Evolutionary conservation across 441 rosid genomes (phyloP).

Genomic region (Biscutella laevigata): DNA sequence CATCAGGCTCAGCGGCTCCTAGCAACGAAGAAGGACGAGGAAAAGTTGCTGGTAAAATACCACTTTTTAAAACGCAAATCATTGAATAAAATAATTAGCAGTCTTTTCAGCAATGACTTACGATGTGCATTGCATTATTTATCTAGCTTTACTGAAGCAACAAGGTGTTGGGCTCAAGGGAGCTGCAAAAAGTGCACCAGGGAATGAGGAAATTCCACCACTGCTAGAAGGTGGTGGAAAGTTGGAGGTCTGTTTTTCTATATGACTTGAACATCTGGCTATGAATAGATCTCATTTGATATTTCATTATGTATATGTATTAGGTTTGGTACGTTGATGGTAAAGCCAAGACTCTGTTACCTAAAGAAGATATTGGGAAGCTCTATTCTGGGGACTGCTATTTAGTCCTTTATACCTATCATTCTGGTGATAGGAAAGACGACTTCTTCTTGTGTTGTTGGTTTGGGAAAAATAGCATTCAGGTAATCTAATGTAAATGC

Average conservation of each 20-base stretch:
- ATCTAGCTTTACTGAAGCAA: conserved; percentile 90
- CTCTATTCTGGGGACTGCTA: conserved; percentile 97
- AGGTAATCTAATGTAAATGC: conserved; percentile 38
- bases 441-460: conserved; percentile 82
- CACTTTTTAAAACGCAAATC: conserved; percentile 5
- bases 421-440: conserved; percentile 93
- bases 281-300: neutral
- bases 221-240: conserved; percentile 97
- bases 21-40: conserved; percentile 97
- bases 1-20: conserved; percentile 69
- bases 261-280: conserved; percentile 12
- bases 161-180: conserved; percentile 95
- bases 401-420: conserved; percentile 77
- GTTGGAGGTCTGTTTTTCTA: conserved; percentile 61
- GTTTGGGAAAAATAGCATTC: conserved; percentile 81
- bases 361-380: conserved; percentile 87
- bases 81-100: neutral
- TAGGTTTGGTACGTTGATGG: conserved; percentile 93
- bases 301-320: conserved; percentile 7
- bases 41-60: conserved; percentile 78
- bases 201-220: conserved; percentile 87
- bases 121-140: conserved; percentile 13
- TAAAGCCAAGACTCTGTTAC: conserved; percentile 66
- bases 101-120: conserved; percentile 23
- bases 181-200: conserved; percentile 58